phyloP scores from a whole-genome alignment of 1,284 basidiomycete species.

The Ganoderma sp. region DNA sequence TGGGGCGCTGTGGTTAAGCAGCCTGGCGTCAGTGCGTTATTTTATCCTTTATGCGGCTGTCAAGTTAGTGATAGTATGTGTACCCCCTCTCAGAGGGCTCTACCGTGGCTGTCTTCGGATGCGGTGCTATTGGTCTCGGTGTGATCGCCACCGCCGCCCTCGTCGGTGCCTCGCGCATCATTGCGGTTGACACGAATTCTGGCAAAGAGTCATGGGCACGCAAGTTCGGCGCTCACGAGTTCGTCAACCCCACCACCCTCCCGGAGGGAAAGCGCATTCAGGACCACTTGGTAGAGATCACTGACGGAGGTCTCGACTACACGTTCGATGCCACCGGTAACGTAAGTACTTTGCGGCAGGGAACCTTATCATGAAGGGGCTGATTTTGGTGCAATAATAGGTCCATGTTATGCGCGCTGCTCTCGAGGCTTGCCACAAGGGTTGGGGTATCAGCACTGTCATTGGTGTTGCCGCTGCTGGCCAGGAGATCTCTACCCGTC shows the following conservation, averaged over 20 bases:
- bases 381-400: slow-evolving; percentile 41
- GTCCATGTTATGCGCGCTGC: slow-evolving; percentile 95
- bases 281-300: slow-evolving; percentile 90
- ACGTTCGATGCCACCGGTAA: slow-evolving; percentile 98
- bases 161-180: slow-evolving; percentile 86
- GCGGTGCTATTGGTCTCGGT: slow-evolving; percentile 95
- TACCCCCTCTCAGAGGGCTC: slow-evolving; percentile 66
- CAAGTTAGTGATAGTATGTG: slow-evolving; percentile 10
- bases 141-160: slow-evolving; percentile 84
- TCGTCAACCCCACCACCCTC: slow-evolving; percentile 85
- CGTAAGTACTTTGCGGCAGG: slow-evolving; percentile 49
- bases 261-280: slow-evolving; percentile 84
- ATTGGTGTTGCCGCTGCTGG: slow-evolving; percentile 98
- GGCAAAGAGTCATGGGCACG: slow-evolving; percentile 87
- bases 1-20: slow-evolving; percentile 89
- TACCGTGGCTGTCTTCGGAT: slow-evolving; percentile 93
- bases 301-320: slow-evolving; percentile 96
- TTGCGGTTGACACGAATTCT: slow-evolving; percentile 93
- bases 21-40: slow-evolving; percentile 71
- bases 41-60: background rate
- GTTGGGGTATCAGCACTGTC: slow-evolving; percentile 96
- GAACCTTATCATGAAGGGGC: too few relatives aligned
- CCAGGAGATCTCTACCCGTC: slow-evolving; percentile 95
- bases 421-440: slow-evolving; percentile 97
- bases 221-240: slow-evolving; percentile 97